Evolutionary conservation across 371 early-diverging fungal genomes (phyloP), one percentile per base, ranked within the genome.

Genomic region (Rhizomucor miehei): DNA sequence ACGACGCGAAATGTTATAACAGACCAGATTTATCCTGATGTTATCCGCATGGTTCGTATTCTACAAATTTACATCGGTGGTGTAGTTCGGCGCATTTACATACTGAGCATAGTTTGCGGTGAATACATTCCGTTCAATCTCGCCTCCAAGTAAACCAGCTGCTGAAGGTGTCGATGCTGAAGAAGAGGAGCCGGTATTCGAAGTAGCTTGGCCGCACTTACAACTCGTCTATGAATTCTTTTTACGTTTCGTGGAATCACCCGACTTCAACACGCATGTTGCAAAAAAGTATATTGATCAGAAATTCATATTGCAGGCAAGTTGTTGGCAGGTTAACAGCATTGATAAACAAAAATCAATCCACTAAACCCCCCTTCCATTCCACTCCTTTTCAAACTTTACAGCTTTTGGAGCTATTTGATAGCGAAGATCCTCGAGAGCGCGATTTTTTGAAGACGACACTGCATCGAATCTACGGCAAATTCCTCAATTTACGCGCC

Each of bases 371-470:
- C 43, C 43, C 29, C 29, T 29, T 8, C 29, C 29, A 8, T 29
- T 29, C 29, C 8, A n/a, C 29, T 29, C 29, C 8, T 8, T 8
- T 29, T 29, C 8, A 29, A 3, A 5, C 29, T 8, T 29, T 29
- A 29, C 66, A 93, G 90, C 71, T 98, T 6, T 79, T 98, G 36
- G 97, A 94, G 44, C 70, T 98, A 14, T 98, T 98, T 69, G 95
- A 98, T 67, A 93, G 92, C 64, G 99, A 97, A 74, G 99, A 98
- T 78, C 96, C 97, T 11, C 86, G 98, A 41, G 99, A 98, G 79
- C 86, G 99, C 44, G 99, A 98, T 66, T 94, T 94, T 60, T 75
- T 97, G 40, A 98, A 98, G 67, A 98, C 99, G 3, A 97, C 92
- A 13, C 77, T 98, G 39, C 99, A 98, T 68, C 78, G 99, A 34